Conservation (phyloP, 768 basidiomycete genomes). For the Nevesoporus exiguus region DNA sequence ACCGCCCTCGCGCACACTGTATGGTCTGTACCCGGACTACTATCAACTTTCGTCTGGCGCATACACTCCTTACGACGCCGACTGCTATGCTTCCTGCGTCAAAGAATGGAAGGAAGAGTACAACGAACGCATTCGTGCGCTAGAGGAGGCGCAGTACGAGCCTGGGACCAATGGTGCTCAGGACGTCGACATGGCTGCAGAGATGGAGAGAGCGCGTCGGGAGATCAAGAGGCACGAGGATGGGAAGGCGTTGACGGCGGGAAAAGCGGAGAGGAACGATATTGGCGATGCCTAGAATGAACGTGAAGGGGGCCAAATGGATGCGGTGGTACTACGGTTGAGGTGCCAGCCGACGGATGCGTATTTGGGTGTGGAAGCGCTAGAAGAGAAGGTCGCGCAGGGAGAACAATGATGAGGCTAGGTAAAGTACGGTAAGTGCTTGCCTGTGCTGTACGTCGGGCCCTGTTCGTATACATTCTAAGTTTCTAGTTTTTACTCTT, state of each 20-base stretch:
- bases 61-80: conserved; percentile 72
- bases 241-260: conserved; percentile 68
- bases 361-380: conserved; percentile 73
- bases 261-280: conserved; percentile 46
- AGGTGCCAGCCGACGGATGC: conserved; percentile 79
- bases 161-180: conserved; percentile 42
- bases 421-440: conserved; percentile 77
- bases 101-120: conserved; percentile 77
- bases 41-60: conserved; percentile 78
- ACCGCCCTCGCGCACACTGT: conserved; percentile 68
- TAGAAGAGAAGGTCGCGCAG: conserved; percentile 83
- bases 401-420: conserved; percentile 87
- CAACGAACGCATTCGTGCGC: conserved; percentile 62
- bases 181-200: conserved; percentile 60
- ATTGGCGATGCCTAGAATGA: conserved; percentile 70
- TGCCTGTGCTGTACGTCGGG: too few species aligned
- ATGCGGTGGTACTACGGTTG: conserved; percentile 64
- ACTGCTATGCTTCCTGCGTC: conserved; percentile 64
- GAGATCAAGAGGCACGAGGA: conserved; percentile 76
- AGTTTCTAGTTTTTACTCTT: conserved; percentile 25
- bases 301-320: conserved; percentile 74
- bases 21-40: conserved; percentile 83
- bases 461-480: background rate
- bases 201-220: conserved; percentile 74
- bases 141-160: conserved; percentile 70